phyloP scores from a whole-genome alignment of 805 yeast species.

The Clavispora asparagi region DNA sequence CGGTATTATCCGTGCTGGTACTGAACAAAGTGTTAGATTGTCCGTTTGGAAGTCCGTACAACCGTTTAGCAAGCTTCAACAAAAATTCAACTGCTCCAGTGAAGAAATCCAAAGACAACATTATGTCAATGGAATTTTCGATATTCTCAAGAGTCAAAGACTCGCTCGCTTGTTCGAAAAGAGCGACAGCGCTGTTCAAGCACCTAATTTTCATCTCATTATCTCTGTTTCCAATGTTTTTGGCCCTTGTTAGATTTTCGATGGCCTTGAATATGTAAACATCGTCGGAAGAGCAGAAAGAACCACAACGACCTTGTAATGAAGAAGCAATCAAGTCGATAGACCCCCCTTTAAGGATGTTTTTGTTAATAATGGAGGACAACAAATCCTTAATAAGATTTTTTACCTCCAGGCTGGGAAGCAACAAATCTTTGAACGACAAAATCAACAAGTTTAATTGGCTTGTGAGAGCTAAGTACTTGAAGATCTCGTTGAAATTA shows the following conservation, averaged over 20 bases:
- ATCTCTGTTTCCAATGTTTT: slow-evolving; percentile 66
- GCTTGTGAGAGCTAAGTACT: slow-evolving; percentile 59
- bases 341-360: slow-evolving; percentile 86
- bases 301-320: slow-evolving; percentile 87
- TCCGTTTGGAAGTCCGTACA: slow-evolving; percentile 27
- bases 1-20: slow-evolving; percentile 5
- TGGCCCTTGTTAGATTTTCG: slow-evolving; percentile 85
- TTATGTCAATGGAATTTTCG: slow-evolving; percentile 72
- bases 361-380: slow-evolving; percentile 83
- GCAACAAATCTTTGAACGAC: slow-evolving; percentile 71
- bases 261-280: slow-evolving; percentile 91
- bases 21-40: slow-evolving; percentile 2
- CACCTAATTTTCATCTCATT: slow-evolving; percentile 61
- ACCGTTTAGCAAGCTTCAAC: slow-evolving; percentile 65
- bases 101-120: slow-evolving; percentile 71
- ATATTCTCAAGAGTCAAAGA: slow-evolving; percentile 73
- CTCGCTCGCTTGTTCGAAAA: slow-evolving; percentile 76
- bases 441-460: slow-evolving; percentile 64
- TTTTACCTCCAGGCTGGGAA: slow-evolving; percentile 57
- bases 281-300: slow-evolving; percentile 91
- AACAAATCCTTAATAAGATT: slow-evolving; percentile 79
- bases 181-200: slow-evolving; percentile 65
- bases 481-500: slow-evolving; percentile 61
- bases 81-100: slow-evolving; percentile 84
- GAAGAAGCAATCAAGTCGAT: slow-evolving; percentile 86